Conservation (phyloP, 2,329 filamentous ascomycete species). For the Fusarium sp. region DNA sequence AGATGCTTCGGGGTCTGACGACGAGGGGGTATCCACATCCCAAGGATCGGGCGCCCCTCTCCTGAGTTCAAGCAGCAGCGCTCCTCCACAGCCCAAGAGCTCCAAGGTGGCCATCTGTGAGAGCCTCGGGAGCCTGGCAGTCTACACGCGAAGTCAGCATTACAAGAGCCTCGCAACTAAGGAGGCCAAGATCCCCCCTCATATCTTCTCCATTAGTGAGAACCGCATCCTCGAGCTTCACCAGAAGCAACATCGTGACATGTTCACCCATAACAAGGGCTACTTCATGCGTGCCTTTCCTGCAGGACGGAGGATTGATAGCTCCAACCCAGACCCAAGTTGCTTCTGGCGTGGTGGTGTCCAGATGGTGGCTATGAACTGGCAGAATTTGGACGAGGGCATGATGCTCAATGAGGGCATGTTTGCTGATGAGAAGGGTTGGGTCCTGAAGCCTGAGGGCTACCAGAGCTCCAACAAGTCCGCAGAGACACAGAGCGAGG, state of each 20-base stretch:
- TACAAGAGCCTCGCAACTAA: conserved; percentile 80
- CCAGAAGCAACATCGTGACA: conserved; percentile 74
- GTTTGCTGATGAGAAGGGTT: conserved; percentile 89
- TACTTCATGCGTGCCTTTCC: conserved; percentile 96
- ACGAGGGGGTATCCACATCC: conserved; percentile 50
- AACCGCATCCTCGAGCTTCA: conserved; percentile 73
- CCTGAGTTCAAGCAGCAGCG: conserved; percentile 14
- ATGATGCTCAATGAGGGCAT: conserved; percentile 98
- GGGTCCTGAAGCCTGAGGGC: conserved; percentile 84
- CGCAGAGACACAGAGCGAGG: conserved; percentile 58
- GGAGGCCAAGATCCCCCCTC: conserved; percentile 67
- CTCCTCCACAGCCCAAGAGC: conserved; percentile 38
- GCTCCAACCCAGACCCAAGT: conserved; percentile 94
- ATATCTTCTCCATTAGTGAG: conserved; percentile 92
- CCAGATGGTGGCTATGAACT: conserved; percentile 98
- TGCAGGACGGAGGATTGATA: conserved; percentile 80
- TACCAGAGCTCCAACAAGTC: conserved; percentile 68
- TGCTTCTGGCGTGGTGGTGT: conserved; percentile 93
- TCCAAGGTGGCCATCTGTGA: conserved; percentile 74
- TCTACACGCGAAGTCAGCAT: conserved; percentile 89
- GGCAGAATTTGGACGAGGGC: conserved; percentile 93
- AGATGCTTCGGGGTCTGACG: conserved; percentile 58
- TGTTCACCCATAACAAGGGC: conserved; percentile 88
- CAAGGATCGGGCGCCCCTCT: conserved; percentile 28
- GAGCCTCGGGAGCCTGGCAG: conserved; percentile 77